Conservation (phyloP, 805 yeast species). For the Wilhelminamyces savonicus region DNA sequence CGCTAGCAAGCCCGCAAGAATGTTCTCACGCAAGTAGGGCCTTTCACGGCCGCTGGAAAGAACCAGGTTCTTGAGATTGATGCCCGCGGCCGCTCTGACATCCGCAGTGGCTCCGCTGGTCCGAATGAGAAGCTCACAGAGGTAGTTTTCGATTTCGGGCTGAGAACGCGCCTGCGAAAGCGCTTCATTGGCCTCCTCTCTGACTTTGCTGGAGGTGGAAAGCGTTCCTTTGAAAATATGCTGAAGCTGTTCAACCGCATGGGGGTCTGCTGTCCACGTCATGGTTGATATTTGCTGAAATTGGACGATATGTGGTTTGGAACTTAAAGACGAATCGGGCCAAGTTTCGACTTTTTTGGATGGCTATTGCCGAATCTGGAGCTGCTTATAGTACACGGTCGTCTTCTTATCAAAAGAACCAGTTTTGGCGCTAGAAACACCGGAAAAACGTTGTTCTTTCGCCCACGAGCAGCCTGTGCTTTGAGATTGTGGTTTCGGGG, state of each 20-base stretch:
- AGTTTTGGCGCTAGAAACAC: too few species aligned
- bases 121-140: conserved; percentile 59
- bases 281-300: background rate
- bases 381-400: too few species aligned
- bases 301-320: too few species aligned
- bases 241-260: conserved; percentile 57
- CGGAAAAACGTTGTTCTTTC: too few species aligned
- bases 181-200: conserved; percentile 68
- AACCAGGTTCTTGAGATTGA: conserved; percentile 75
- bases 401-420: too few species aligned
- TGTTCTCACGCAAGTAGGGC: conserved; percentile 34
- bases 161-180: conserved; percentile 62
- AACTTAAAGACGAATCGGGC: too few species aligned
- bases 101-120: conserved; percentile 45
- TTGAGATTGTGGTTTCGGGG: too few species aligned
- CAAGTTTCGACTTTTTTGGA: too few species aligned
- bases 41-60: conserved; percentile 28
- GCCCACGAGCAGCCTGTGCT: too few species aligned
- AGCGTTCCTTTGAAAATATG: conserved; percentile 66
- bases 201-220: conserved; percentile 47
- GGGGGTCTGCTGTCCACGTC: conserved; percentile 64
- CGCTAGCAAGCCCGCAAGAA: conserved; percentile 51
- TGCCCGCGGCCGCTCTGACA: conserved; percentile 83
- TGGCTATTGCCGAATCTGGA: too few species aligned
- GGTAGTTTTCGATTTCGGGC: conserved; percentile 77